Conservation (phyloP, 2,329 filamentous ascomycete species). For the Tolypocladium tropicale region DNA sequence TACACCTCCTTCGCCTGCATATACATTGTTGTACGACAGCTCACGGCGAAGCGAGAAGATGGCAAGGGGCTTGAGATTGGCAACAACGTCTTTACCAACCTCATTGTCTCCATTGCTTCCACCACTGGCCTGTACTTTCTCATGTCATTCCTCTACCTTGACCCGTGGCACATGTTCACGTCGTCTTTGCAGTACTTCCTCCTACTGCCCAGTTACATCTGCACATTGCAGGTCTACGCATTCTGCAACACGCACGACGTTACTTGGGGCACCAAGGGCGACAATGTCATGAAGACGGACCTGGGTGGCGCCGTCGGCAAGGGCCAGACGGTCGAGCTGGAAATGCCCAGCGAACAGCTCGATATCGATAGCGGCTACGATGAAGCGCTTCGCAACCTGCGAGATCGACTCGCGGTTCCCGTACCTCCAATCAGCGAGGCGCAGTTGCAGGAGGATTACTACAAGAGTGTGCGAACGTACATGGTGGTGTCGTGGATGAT, state of each 20-base stretch:
- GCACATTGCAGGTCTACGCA: constrained; percentile 93
- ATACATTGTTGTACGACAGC: constrained; percentile 80
- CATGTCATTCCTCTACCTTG: constrained; percentile 92
- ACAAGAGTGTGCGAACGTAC: constrained; percentile 93
- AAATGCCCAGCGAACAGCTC: constrained; percentile 96
- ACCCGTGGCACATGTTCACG: constrained; percentile 99
- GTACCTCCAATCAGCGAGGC: constrained; percentile 51
- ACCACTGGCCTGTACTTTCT: constrained; percentile 92
- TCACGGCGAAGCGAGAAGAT: constrained; percentile 40
- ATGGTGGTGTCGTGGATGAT: constrained; percentile 96
- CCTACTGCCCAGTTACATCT: constrained; percentile 87
- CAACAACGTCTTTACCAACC: constrained; percentile 87
- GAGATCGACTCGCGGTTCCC: constrained; percentile 81
- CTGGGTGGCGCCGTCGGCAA: constrained; percentile 75
- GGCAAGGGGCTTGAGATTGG: constrained; percentile 48
- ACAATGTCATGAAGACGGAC: constrained; percentile 90
- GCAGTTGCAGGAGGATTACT: constrained; percentile 96
- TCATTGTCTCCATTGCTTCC: constrained; percentile 80
- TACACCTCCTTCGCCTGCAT: constrained; percentile 87
- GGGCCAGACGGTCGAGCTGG: constrained; percentile 77
- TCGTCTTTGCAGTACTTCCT: constrained; percentile 85
- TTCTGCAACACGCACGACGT: constrained; percentile 99
- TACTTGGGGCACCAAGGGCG: constrained; percentile 97
- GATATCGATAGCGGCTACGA: constrained; percentile 98
- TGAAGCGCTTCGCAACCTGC: constrained; percentile 89